Percentiles rank a stretch among this genome's conserved stretches.
phyloP scores from a whole-genome alignment of 768 basidiomycete species.

The Floccularia luteovirens region DNA sequence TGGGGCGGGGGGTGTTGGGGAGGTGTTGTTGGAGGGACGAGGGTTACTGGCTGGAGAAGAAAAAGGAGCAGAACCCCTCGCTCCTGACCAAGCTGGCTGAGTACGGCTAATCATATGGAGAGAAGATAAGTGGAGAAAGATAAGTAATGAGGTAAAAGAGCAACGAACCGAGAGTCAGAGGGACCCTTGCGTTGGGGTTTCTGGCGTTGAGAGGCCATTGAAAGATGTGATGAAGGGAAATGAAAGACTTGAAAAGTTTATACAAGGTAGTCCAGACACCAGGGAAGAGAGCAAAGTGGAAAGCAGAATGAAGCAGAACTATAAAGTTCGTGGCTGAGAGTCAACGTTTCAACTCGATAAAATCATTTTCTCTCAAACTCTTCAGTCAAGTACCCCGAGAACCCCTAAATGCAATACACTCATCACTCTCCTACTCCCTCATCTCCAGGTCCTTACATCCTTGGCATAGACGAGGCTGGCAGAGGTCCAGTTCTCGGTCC shows the following conservation, averaged over 20 bases:
- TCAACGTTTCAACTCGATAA: no score
- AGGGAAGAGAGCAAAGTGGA: slow-evolving; percentile 21
- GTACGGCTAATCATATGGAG: slow-evolving; percentile 22
- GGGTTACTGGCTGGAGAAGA: slow-evolving; percentile 35
- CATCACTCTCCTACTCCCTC: slow-evolving; percentile 71
- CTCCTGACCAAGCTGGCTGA: slow-evolving; percentile 55
- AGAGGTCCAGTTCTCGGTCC: slow-evolving; percentile 94
- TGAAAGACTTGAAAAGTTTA: slow-evolving; percentile 21
- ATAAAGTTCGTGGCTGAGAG: slow-evolving; percentile 6
- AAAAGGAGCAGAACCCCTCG: slow-evolving; percentile 69
- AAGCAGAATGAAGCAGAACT: slow-evolving; percentile 8
- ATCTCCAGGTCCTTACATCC: slow-evolving; percentile 73
- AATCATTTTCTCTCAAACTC: no score
- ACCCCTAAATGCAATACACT: slow-evolving; percentile 35
- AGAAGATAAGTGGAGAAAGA: slow-evolving; percentile 9
- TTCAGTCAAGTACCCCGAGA: slow-evolving; percentile 8
- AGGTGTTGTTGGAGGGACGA: slow-evolving; percentile 22
- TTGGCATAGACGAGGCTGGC: slow-evolving; percentile 99
- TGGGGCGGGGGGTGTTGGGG: slow-evolving; percentile 25
- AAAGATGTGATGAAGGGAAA: slow-evolving; percentile 16
- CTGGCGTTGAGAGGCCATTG: slow-evolving; percentile 62
- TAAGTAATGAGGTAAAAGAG: slow-evolving; percentile 27
- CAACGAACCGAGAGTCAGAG: slow-evolving; percentile 42
- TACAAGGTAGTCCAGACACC: slow-evolving; percentile 30
- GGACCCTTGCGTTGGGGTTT: slow-evolving; percentile 60